Evolutionary conservation across 306 rosid genomes (phyloP).

Genomic region (Fragaria vesca): DNA sequence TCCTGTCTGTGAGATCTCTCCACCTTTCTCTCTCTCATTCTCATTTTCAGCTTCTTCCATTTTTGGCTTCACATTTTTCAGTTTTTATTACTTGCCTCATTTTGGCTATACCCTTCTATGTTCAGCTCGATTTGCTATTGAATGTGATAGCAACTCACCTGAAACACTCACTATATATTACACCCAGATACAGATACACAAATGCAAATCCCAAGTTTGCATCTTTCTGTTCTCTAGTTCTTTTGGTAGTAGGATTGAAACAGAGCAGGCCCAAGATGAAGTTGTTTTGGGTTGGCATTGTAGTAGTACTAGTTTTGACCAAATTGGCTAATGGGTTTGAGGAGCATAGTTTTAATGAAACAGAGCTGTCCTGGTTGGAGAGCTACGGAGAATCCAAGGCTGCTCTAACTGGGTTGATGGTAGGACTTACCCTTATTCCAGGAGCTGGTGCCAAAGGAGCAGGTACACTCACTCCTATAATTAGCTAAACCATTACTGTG

Average conservation of each 20-base stretch:
- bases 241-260: constrained; percentile 14
- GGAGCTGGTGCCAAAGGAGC: constrained; percentile 78
- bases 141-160: constrained; percentile 10
- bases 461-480: constrained; percentile 41
- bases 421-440: constrained; percentile 78
- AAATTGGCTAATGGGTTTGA: constrained; percentile 51
- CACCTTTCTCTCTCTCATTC: constrained; percentile 11
- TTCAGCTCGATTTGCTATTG: neutral
- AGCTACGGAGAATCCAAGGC: constrained; percentile 45
- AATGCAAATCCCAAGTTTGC: constrained; percentile 5
- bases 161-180: neutral
- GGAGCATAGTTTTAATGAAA: constrained; percentile 47
- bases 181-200: neutral
- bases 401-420: constrained; percentile 38
- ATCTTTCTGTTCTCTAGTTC: neutral
- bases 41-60: constrained; percentile 15
- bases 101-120: neutral
- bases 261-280: constrained; percentile 37
- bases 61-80: neutral
- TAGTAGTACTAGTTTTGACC: constrained; percentile 35
- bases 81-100: constrained; percentile 23
- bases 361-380: constrained; percentile 55
- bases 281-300: constrained; percentile 44
- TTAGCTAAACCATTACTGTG: neutral
- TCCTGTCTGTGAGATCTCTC: constrained; percentile 18